Evolutionary conservation across 179 eudicot species (phyloP), one percentile per base, ranked within the genome.

Genomic region (Carnegiea gigantea): DNA sequence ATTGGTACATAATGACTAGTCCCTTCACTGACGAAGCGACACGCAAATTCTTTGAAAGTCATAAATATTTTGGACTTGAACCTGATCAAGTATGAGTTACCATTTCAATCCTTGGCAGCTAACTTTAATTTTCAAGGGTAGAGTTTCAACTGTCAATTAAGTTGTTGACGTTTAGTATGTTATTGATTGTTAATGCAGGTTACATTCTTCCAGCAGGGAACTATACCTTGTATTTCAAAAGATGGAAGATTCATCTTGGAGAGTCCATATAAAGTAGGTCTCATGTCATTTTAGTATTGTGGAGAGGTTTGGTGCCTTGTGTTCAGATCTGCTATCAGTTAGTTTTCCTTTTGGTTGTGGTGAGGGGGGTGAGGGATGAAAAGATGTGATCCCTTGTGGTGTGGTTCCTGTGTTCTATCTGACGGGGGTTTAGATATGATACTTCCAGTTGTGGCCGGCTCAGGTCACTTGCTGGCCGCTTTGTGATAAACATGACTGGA

Each of bases 1-100:
- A 87, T 86, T 96, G 99, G 99, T 96, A 96, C 87, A 91, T 96
- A 87, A 94, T 96, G 99, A 96, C 99, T 73, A 96, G 99, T 86
- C 97, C 99, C 70, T 94, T 96, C 84, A 94, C 98, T 18, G 97
- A 96, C 79, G 92, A 90, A 78, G 84, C 93, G 79, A 96, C 95
- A 38, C 92, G 92, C 81, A 93, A 89, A 81, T 96, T 90, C 87
- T 93, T 96, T 83, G 96, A 91, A 86, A 80, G 86, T 54, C 93
- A 84, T 78, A 94, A 92, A 79, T 94, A 90, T 88, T 96, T 96
- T 81, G 99, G 98, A 77, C 97, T 96, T 30, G 97, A 96, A 85
- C 85, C 93, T 81, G 95, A 93, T 88, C 99, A 96, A 87, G 99
- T 94, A 86, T 86, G 82, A 53, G 51, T 53, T 57, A 28, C 51